Evolutionary conservation across 2,329 filamentous ascomycete genomes (phyloP).

Genomic region (Fusarium mexicanum): DNA sequence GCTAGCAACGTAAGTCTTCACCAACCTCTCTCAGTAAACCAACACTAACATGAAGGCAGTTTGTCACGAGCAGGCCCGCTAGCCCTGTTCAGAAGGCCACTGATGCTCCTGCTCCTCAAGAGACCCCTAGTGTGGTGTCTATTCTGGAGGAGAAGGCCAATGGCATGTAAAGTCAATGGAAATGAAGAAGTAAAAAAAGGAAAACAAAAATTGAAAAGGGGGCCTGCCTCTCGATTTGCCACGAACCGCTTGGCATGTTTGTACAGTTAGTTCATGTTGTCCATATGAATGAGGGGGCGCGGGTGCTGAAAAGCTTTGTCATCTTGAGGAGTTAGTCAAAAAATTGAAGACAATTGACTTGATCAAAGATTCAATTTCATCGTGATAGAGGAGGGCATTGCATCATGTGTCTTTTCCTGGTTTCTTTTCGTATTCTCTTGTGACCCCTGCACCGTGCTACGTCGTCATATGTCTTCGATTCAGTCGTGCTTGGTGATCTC

Average conservation of each 20-base stretch:
- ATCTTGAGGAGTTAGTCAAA: conserved; percentile 3
- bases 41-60: not conserved
- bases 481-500: not conserved
- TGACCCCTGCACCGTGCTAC: not conserved
- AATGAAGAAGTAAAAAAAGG: not conserved
- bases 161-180: conserved; percentile 8
- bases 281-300: not conserved
- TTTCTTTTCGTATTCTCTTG: not conserved
- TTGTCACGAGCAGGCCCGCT: conserved; percentile 20
- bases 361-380: not conserved
- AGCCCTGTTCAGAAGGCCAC: conserved; percentile 16
- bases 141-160: conserved; percentile 30
- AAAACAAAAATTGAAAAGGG: not conserved
- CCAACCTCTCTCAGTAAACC: no score
- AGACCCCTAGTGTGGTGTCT: conserved; percentile 12
- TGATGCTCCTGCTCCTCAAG: not conserved
- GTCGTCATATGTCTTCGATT: not conserved
- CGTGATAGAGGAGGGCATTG: not conserved
- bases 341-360: not conserved
- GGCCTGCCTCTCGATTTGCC: not conserved
- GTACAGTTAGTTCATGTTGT: conserved; percentile 6
- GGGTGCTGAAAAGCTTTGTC: not conserved
- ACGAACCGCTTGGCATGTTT: not conserved
- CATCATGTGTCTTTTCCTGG: not conserved
- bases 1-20: conserved; percentile 78